Base-by-base conservation (phyloP, 176 grass and related monocot genomes). In the Carex kokanica region DNA sequence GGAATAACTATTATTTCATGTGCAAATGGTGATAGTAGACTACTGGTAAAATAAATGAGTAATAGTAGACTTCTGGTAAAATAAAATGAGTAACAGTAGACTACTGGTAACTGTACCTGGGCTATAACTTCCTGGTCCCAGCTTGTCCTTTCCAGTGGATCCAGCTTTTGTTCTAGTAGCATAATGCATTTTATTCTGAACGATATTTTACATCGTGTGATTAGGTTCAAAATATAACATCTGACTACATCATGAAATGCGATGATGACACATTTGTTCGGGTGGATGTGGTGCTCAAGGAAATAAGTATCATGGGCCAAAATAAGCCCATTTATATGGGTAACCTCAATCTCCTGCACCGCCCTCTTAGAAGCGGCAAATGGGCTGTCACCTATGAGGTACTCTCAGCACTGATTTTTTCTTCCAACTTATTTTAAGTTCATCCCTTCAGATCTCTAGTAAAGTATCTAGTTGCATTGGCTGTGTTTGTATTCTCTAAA, bases 241-340 rank as follows among this genome's bases (percentile, higher is more conserved):
- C 88, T 71, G 78, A 85, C 8, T 93, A 98, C 83, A 93, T 95
- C 69, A 98, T 95, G 96, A 98, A 98, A 81, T 93, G 93, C 8
- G 93, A 98, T 2, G 93, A 95, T 6, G 96, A 93, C 64, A 98
- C 88, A 64, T 98, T 95, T 81, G 74, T 98, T 38, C 85, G 96
- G 64, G 83, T 98, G 43, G 93, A 98, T 90, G 78, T 88, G 32
- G 71, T 98, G 74, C 59, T 93, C 83, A 87, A 91, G 64, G 91
- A 93, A 59, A 90, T 98, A 20, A 68, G 56, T 57, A 63, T 36
- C 59, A 91, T 93, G 81, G 80, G 77, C 86, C 84, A 52, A 83
- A 91, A 52, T 83, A 78, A 85, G 80, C 88, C 95, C 79, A 88
- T 95, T 84, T 95, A 98, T 83, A 84, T 93, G 18, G 96, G 96